phyloP scores from a whole-genome alignment of 805 yeast genomes.

The Saccharomycopsis babjevae region DNA sequence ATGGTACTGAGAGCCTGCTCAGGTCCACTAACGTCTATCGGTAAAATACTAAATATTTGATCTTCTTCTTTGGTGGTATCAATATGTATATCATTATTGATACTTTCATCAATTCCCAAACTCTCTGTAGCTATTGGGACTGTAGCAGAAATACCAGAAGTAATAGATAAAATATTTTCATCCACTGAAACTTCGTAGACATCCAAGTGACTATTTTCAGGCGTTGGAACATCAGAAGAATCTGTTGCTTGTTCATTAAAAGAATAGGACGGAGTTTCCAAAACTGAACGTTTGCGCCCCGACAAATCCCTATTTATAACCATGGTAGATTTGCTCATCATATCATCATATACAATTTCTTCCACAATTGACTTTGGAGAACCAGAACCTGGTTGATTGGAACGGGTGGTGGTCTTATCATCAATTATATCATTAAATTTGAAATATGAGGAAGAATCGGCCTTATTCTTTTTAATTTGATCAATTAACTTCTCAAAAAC shows the following conservation, averaged over 20 bases:
- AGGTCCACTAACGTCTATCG: not conserved
- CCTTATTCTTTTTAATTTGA: constrained; percentile 15
- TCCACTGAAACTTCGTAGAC: not conserved
- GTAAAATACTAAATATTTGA: not conserved
- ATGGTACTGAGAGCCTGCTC: not conserved
- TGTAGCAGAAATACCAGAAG: not conserved
- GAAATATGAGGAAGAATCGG: constrained; percentile 18
- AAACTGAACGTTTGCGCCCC: not conserved
- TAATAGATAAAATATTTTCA: not conserved
- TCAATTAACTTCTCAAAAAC: constrained; percentile 17
- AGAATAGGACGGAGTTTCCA: not conserved
- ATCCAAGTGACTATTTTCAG: not conserved
- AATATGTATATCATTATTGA: not conserved
- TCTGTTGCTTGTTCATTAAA: not conserved
- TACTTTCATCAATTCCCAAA: not conserved
- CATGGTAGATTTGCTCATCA: constrained; percentile 15
- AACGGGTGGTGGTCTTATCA: not conserved
- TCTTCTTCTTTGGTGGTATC: not conserved
- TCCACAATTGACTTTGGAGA: constrained; percentile 20
- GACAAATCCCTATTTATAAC: constrained; percentile 18
- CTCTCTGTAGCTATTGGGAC: no score
- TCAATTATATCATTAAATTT: constrained; percentile 13
- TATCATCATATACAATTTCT: constrained; percentile 18
- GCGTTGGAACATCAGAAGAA: no score
- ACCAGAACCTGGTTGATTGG: constrained; percentile 17